These are phyloP conservation scores for Phytopythium cucurbitacearum DNA, from an alignment of 352 stramenopile genomes.

Conservation along the genomic window DNA sequence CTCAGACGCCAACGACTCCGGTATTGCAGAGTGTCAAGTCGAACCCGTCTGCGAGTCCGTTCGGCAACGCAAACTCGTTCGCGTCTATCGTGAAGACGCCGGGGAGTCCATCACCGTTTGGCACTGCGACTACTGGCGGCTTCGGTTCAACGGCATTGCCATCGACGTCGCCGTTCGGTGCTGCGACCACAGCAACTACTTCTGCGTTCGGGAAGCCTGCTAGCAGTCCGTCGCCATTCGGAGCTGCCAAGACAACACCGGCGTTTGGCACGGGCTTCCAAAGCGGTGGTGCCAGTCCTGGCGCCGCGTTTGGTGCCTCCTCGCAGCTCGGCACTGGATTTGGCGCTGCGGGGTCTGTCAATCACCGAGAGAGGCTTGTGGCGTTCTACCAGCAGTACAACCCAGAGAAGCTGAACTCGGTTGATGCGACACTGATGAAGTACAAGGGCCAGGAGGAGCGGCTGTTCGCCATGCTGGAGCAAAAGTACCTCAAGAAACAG, in stretches of 20 bases:
- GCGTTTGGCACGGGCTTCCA: constrained; percentile 17
- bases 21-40: constrained; percentile 31
- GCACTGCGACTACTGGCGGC: constrained; percentile 28
- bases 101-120: constrained; percentile 20
- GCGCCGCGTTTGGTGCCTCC: constrained; percentile 12
- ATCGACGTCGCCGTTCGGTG: constrained; percentile 43
- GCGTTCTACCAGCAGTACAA: constrained; percentile 79
- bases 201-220: constrained; percentile 14
- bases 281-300: constrained; percentile 9
- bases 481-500: constrained; percentile 60
- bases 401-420: constrained; percentile 58
- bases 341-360: constrained; percentile 30
- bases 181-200: constrained; percentile 12
- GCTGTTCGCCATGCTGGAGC: constrained; percentile 70
- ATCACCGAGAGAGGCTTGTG: constrained; percentile 51
- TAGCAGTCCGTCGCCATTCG: constrained; percentile 8
- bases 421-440: constrained; percentile 66
- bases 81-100: constrained; percentile 16
- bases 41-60: constrained; percentile 48
- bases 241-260: constrained; percentile 12
- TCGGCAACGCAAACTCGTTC: constrained; percentile 54
- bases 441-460: constrained; percentile 68
- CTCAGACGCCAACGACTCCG: constrained; percentile 21
- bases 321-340: constrained; percentile 27
- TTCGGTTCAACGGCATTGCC: constrained; percentile 33